A percentile compares a stretch with the other conserved stretches of the same genome.
phyloP scores from a whole-genome alignment of 441 rosid genomes.

The Gossypium davidsonii region DNA sequence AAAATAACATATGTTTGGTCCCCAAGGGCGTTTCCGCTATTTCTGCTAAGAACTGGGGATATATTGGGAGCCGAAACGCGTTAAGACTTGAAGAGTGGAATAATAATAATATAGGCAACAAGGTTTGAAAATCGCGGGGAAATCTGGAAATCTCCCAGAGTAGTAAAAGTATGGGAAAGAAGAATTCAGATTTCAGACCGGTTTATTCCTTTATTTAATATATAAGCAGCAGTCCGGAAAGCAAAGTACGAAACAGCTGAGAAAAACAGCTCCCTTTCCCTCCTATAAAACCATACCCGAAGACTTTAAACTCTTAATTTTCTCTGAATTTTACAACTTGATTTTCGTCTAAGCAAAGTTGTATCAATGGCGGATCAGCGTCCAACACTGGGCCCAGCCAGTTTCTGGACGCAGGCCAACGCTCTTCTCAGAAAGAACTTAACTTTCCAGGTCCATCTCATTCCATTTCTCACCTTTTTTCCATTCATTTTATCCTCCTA shows the following conservation, averaged over 20 bases:
- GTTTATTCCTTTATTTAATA: neutral
- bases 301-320: neutral
- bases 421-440: conserved; percentile 80
- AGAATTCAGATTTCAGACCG: neutral
- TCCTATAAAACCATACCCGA: neutral
- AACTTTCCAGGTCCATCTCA: conserved; percentile 62
- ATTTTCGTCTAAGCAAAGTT: neutral
- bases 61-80: conserved; percentile 2
- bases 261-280: neutral
- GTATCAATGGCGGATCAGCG: conserved; percentile 43
- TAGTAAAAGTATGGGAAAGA: neutral
- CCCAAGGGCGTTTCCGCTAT: neutral
- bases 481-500: neutral
- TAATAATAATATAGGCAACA: conserved; percentile 14
- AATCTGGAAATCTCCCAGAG: neutral
- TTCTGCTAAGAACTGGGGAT: neutral
- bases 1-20: too few relatives aligned
- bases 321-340: neutral
- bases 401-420: conserved; percentile 69
- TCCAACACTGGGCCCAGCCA: conserved; percentile 40
- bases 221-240: neutral
- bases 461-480: neutral
- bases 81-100: conserved; percentile 4
- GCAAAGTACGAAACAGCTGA: neutral
- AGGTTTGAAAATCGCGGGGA: neutral